Evolutionary conservation across 2,329 filamentous ascomycete genomes (phyloP).

Genomic region (Hypoxylon rubiginosum): DNA sequence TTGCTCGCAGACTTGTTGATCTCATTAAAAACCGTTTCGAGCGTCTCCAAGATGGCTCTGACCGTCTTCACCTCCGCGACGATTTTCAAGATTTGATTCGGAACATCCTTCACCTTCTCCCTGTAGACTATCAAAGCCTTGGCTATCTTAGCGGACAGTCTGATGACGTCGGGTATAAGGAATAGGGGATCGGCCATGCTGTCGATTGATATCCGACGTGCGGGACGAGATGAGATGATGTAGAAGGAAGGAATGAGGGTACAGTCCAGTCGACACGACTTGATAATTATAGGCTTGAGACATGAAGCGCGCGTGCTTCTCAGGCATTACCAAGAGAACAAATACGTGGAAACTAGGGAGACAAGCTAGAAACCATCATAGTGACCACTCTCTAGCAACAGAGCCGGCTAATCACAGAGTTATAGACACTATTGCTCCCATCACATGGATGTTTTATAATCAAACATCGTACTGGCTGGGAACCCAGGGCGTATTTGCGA

Average conservation of each 20-base stretch:
- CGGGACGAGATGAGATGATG: neutral
- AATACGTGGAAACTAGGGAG: constrained; percentile 7
- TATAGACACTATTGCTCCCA: neutral
- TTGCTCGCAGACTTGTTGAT: neutral
- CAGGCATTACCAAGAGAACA: constrained; percentile 2
- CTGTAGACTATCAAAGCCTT: constrained; percentile 13
- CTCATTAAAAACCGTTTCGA: constrained; percentile 7
- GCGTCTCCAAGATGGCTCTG: constrained; percentile 22
- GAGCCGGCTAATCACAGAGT: neutral
- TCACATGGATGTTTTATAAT: neutral
- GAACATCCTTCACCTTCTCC: constrained; percentile 28
- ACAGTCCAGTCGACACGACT: neutral
- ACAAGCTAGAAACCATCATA: constrained; percentile 10
- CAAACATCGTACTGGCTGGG: neutral
- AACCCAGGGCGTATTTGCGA: neutral
- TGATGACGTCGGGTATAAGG: constrained; percentile 9
- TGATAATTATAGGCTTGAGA: constrained; percentile 14
- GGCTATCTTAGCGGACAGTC: constrained; percentile 14
- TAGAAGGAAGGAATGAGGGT: neutral
- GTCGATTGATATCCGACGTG: neutral
- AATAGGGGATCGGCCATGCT: constrained; percentile 30
- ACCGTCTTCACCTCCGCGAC: constrained; percentile 23
- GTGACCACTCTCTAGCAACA: constrained; percentile 2
- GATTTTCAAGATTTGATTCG: constrained; percentile 11
- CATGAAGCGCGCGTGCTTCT: neutral